A percentile compares a stretch with the other conserved stretches of the same genome.
Conservation (phyloP, 2,329 filamentous ascomycete species). For the Pseudocercospora vitis region DNA sequence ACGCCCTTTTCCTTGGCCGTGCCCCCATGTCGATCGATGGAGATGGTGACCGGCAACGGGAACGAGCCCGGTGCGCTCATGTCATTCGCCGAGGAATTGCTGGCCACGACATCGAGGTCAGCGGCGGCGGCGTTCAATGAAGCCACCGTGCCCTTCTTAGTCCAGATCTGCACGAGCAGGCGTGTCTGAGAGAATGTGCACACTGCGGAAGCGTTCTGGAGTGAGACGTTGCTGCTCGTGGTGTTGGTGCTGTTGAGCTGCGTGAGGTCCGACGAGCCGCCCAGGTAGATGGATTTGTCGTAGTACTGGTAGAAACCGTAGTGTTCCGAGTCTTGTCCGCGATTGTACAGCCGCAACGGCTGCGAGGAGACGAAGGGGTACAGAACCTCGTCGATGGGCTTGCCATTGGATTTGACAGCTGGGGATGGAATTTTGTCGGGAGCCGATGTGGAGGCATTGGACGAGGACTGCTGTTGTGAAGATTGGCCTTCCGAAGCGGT, state of each 20-base stretch:
- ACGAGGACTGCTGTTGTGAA: constrained; percentile 1
- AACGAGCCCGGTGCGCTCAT: constrained; percentile 58
- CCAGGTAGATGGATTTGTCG: constrained; percentile 80
- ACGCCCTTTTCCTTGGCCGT: constrained; percentile 54
- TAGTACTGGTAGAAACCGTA: constrained; percentile 95
- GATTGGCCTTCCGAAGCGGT: neutral
- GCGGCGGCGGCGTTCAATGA: constrained; percentile 3
- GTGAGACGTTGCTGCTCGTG: constrained; percentile 21
- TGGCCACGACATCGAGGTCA: constrained; percentile 29
- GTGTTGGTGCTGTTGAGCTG: constrained; percentile 32
- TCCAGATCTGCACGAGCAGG: constrained; percentile 64
- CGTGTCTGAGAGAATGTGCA: constrained; percentile 61
- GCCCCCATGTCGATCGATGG: constrained; percentile 61
- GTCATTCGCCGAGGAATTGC: constrained; percentile 44
- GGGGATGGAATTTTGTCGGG: constrained; percentile 63
- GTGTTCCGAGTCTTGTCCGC: constrained; percentile 76
- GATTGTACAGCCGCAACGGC: constrained; percentile 81
- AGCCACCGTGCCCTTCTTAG: constrained; percentile 39
- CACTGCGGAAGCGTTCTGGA: constrained; percentile 29
- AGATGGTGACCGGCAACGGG: constrained; percentile 61
- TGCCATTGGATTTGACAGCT: constrained; percentile 64
- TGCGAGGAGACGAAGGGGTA: constrained; percentile 69
- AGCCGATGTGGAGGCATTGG: constrained; percentile 48
- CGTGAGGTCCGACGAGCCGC: constrained; percentile 50
- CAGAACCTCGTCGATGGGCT: constrained; percentile 68